These are phyloP conservation scores for Stagonosporopsis vannaccii DNA, from an alignment of 2,329 filamentous ascomycete genomes.

Conservation along the genomic window DNA sequence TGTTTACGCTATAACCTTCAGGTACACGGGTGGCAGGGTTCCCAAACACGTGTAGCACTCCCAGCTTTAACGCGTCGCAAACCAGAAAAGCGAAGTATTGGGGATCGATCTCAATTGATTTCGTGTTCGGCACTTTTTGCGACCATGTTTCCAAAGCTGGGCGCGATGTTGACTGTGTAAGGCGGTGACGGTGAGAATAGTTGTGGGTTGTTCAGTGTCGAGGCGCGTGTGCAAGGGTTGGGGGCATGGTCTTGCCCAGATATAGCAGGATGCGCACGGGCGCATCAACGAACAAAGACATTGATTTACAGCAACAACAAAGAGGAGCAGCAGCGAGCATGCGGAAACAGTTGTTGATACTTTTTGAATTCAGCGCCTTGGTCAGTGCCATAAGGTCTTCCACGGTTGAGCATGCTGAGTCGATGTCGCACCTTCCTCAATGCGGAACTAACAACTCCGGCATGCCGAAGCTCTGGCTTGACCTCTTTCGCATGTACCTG, in stretches of 20 bases:
- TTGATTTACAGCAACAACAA: slow-evolving; percentile 4
- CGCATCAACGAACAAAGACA: slow-evolving; percentile 5
- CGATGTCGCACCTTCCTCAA: slow-evolving; percentile 22
- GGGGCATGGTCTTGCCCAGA: slow-evolving; percentile 16
- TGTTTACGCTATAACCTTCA: slow-evolving; percentile 22
- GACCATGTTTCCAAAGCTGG: neutral
- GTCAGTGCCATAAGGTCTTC: neutral
- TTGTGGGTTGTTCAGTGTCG: slow-evolving; percentile 15
- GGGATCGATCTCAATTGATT: neutral
- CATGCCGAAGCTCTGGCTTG: slow-evolving; percentile 17
- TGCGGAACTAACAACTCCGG: slow-evolving; percentile 23
- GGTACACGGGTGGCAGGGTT: slow-evolving; percentile 17
- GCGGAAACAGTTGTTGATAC: neutral
- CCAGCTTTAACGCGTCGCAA: slow-evolving; percentile 37
- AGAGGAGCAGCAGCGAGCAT: neutral
- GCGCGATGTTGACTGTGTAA: slow-evolving; percentile 11
- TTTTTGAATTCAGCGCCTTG: neutral
- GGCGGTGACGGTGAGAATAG: slow-evolving; percentile 21
- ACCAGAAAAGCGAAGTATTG: neutral
- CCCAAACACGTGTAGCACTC: slow-evolving; percentile 35
- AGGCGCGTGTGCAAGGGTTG: slow-evolving; percentile 30
- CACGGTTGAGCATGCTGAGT: slow-evolving; percentile 21
- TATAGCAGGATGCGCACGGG: slow-evolving; percentile 13
- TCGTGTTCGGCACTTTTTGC: neutral
- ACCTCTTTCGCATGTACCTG: slow-evolving; percentile 23